phyloP scores from a whole-genome alignment of 2,329 filamentous ascomycete genomes.

The Talaromyces funiculosus region DNA sequence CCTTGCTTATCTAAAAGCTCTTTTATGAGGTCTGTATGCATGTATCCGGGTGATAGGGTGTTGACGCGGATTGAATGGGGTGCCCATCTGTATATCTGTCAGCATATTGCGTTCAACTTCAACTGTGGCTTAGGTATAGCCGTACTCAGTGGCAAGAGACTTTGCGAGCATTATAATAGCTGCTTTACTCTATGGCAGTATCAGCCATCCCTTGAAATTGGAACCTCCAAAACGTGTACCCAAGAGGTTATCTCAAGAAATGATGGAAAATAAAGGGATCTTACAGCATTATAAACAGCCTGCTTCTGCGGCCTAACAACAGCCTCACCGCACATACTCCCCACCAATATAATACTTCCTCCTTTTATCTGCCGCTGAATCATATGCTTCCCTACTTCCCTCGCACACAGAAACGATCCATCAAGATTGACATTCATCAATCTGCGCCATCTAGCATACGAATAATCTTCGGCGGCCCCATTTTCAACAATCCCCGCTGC shows the following conservation, averaged over 20 bases:
- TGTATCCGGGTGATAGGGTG: slow-evolving; percentile 34
- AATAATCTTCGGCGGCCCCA: neutral
- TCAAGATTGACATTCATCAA: neutral
- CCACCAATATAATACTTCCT: slow-evolving; percentile 22
- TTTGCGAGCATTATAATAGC: neutral
- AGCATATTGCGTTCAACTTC: neutral
- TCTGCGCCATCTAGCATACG: neutral
- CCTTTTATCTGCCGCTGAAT: neutral
- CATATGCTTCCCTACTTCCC: neutral
- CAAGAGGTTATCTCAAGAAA: neutral
- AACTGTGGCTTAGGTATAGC: too few species aligned
- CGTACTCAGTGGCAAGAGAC: neutral
- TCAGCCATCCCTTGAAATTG: neutral
- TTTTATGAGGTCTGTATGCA: slow-evolving; percentile 29
- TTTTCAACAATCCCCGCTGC: neutral
- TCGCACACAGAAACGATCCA: neutral
- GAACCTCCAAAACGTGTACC: too few species aligned
- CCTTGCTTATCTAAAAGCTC: slow-evolving; percentile 31
- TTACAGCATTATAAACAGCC: slow-evolving; percentile 32
- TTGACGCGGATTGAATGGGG: slow-evolving; percentile 35
- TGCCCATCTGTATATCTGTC: slow-evolving; percentile 20
- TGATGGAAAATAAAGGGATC: slow-evolving; percentile 1
- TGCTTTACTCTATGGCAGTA: neutral
- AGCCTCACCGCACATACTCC: slow-evolving; percentile 28
- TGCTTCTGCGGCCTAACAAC: slow-evolving; percentile 34